phyloP scores from a whole-genome alignment of 2,329 filamentous ascomycete species.

The Apiospora koreana region DNA sequence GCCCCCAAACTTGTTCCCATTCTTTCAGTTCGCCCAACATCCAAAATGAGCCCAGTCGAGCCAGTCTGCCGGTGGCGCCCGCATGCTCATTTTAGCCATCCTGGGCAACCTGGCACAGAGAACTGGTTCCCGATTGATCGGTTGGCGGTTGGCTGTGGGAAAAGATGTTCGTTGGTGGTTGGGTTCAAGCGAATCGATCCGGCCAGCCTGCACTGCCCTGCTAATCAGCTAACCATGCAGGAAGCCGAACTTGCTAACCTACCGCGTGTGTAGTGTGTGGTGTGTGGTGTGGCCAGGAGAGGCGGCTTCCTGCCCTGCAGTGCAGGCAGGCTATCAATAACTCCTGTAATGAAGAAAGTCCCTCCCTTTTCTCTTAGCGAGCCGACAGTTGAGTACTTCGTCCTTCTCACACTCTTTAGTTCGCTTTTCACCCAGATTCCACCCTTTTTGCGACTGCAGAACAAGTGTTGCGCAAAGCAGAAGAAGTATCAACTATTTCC shows the following conservation, averaged over 20 bases:
- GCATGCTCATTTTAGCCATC: slow-evolving; percentile 5
- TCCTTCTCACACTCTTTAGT: neutral
- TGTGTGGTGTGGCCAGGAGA: neutral
- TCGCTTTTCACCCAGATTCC: neutral
- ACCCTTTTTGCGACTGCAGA: neutral
- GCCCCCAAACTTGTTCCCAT: neutral
- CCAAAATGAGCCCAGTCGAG: neutral
- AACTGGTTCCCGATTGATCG: neutral
- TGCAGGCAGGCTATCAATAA: neutral
- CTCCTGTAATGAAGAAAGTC: neutral
- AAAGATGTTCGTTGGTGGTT: neutral
- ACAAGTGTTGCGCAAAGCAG: neutral
- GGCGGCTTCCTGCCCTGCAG: neutral
- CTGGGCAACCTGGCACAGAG: neutral
- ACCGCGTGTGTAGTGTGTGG: neutral
- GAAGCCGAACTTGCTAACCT: neutral
- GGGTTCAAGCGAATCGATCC: neutral
- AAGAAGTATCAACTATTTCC: neutral
- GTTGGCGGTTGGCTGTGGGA: neutral
- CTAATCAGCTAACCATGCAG: neutral
- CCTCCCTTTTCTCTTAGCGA: neutral
- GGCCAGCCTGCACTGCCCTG: neutral
- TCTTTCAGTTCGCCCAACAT: neutral
- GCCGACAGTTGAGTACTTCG: neutral
- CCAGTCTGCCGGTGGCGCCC: neutral